Evolutionary conservation across 129 eudicot species (phyloP), one percentile per base, ranked within the genome.

Genomic region (Escallonia herrerae): DNA sequence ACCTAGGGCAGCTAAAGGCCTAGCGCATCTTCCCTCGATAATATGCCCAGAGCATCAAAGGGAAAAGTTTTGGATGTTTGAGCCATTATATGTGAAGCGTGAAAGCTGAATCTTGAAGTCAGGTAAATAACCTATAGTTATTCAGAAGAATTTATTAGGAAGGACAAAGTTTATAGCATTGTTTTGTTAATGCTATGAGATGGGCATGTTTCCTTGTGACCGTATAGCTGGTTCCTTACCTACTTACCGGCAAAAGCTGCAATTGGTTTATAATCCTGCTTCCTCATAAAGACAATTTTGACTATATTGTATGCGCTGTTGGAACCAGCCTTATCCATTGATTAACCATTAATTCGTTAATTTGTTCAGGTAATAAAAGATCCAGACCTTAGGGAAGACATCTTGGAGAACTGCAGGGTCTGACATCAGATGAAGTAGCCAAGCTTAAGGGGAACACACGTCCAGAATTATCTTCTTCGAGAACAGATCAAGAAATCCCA

Each of bases 321-420:
- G 56, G 13, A 66, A 41, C 40, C 40, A 2, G 15, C 14, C 63
- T 8, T 9, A 5, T 67, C 15, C 50, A 1, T 22, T n/a, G 54
- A 2, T 1, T 66, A 22, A 3, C 4, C 33, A 22, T 3, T 67
- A 8, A 15, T 8, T 12, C 42, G 3, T 42, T 8, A 42, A 13
- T 7, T 41, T 42, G 11, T 15, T 43, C 52, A 67, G 72, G 72
- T 61, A 42, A 54, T 71, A 10, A 59, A 40, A 71, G 75, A 71
- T 41, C 68, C 68, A 51, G 66, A 71, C 22, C 68, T 71, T n/a
- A 62, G 75, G 55, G 75, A 71, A 61, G 75, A 53, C 75, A n/a
- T n/a, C n/a, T n/a, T n/a, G n/a, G n/a, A n/a, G 68, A 61, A 61
- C 75, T 71, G 43, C 68, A 71, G 41, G 75, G 75, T 51, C 59